A percentile compares a stretch with the other conserved stretches of the same genome.
Evolutionary conservation across 805 yeast genomes (phyloP).

Genomic region (Wickerhamiella spandovensis): DNA sequence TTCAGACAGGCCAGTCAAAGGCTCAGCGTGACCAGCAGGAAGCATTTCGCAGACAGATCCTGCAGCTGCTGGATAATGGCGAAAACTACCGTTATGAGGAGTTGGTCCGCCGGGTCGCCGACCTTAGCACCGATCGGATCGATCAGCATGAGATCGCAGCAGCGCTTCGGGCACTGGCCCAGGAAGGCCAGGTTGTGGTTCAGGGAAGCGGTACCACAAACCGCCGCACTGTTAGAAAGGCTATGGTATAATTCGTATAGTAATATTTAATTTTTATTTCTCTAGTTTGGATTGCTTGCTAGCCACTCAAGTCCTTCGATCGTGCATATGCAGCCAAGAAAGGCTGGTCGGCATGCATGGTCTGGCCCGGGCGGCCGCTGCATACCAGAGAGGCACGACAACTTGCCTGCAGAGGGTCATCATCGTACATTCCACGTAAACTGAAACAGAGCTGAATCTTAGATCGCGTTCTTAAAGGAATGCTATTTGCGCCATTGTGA

Average conservation of each 20-base stretch:
- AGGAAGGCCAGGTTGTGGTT: conserved; percentile 14
- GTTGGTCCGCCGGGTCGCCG: conserved; percentile 12
- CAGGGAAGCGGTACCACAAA: not conserved
- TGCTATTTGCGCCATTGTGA: too few relatives aligned
- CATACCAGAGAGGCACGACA: not conserved
- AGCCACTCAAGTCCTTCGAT: not conserved
- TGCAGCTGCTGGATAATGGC: conserved; percentile 9
- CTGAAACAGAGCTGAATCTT: too few relatives aligned
- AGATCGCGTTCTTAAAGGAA: too few relatives aligned
- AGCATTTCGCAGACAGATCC: conserved; percentile 10
- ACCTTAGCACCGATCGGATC: conserved; percentile 13
- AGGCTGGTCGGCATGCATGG: not conserved
- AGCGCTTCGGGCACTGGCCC: conserved; percentile 13
- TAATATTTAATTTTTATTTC: not conserved
- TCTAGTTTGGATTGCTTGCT: not conserved
- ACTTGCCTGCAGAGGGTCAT: not conserved
- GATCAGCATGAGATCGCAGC: conserved; percentile 10
- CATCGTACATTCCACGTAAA: not conserved
- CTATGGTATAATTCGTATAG: not conserved
- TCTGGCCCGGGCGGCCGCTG: not conserved
- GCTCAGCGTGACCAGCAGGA: conserved; percentile 37
- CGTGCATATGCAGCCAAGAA: not conserved
- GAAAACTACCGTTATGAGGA: conserved; percentile 14
- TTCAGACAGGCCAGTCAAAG: conserved; percentile 88
- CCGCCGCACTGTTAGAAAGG: not conserved